Percentiles rank a stretch among this genome's conserved stretches.
These are phyloP conservation scores for Puccinia horiana DNA, from an alignment of 1,284 basidiomycete species.

Conservation along the genomic window DNA sequence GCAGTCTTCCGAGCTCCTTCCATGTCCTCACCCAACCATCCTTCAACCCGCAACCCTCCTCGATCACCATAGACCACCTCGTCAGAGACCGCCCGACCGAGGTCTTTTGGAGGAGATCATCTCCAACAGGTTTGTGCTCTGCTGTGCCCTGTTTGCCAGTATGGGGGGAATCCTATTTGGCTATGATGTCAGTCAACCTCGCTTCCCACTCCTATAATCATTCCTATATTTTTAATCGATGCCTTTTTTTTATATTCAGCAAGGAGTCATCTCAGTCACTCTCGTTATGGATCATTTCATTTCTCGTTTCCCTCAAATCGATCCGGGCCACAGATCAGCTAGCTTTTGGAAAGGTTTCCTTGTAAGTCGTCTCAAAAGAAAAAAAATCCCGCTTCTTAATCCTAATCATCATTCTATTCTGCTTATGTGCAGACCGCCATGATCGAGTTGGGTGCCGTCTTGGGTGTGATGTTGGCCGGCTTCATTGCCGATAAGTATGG, in stretches of 20 bases:
- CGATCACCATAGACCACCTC: neutral
- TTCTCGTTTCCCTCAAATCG: constrained; percentile 54
- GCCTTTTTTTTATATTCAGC: constrained; percentile 51
- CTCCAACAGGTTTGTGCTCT: constrained; percentile 29
- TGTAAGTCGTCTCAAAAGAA: constrained; percentile 32
- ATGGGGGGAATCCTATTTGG: constrained; percentile 48
- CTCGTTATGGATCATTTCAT: constrained; percentile 56
- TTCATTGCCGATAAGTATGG: constrained; percentile 55
- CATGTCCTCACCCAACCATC: neutral
- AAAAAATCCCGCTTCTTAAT: neutral
- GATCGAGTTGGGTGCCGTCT: constrained; percentile 56
- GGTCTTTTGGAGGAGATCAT: constrained; percentile 15
- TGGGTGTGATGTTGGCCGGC: constrained; percentile 55
- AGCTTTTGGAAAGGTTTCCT: constrained; percentile 50
- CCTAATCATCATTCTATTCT: constrained; percentile 14
- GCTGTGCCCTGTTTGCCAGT: constrained; percentile 45
- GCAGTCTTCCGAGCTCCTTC: neutral
- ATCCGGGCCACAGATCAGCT: constrained; percentile 44
- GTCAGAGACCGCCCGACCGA: neutral
- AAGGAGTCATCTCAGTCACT: constrained; percentile 56
- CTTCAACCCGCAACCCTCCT: no score
- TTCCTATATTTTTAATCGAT: neutral
- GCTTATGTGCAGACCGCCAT: constrained; percentile 56
- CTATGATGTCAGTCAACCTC: constrained; percentile 45
- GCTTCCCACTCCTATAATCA: neutral